Evolutionary conservation across 371 early-diverging fungal genomes (phyloP).

Genomic region (Capillidium rhysosporum): DNA sequence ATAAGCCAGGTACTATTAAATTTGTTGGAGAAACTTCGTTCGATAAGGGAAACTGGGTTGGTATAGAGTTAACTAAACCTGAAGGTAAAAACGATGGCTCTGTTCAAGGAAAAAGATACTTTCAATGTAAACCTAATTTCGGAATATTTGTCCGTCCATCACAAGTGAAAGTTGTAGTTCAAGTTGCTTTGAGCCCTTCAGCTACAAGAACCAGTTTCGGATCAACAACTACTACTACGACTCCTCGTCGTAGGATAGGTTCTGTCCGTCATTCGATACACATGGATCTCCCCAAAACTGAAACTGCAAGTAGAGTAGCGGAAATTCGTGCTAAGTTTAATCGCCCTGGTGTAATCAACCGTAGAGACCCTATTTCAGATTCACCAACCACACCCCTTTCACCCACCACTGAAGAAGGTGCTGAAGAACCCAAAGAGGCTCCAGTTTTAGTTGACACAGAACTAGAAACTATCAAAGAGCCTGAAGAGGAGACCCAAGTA

Average conservation of each 20-base stretch:
- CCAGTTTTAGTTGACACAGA: neutral
- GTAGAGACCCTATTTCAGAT: neutral
- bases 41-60: constrained; percentile 57
- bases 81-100: constrained; percentile 62
- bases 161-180: constrained; percentile 27
- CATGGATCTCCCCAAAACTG: neutral
- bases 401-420: neutral
- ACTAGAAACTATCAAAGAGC: neutral
- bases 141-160: constrained; percentile 70
- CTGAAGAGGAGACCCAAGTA: neutral
- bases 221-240: too few relatives aligned
- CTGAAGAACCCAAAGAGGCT: neutral
- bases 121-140: constrained; percentile 42
- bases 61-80: constrained; percentile 47
- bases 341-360: neutral
- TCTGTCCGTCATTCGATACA: neutral
- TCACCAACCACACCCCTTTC: neutral
- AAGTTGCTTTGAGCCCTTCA: constrained; percentile 12
- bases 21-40: constrained; percentile 50
- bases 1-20: constrained; percentile 22
- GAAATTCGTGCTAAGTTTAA: constrained; percentile 1
- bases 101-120: constrained; percentile 59
- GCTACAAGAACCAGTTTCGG: constrained; percentile 1
- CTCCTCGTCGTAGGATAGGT: neutral
- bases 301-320: neutral